These are phyloP conservation scores for Fusarium guadeloupense DNA, from an alignment of 2,329 filamentous ascomycete genomes.

Conservation along the genomic window DNA sequence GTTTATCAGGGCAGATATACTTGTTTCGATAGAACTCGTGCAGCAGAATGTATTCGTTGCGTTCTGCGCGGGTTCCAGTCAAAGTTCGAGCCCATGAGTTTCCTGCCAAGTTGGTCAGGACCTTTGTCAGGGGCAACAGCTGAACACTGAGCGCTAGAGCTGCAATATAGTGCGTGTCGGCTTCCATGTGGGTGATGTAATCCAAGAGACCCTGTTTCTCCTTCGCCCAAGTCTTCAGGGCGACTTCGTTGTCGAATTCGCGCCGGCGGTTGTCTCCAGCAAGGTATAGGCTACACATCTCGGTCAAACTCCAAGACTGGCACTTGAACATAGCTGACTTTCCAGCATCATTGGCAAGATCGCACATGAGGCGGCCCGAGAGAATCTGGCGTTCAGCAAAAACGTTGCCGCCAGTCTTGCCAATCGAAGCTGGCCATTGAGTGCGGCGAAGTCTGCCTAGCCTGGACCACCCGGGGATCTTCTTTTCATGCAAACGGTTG, in stretches of 20 bases:
- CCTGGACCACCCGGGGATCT: conserved; percentile 92
- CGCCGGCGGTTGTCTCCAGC: conserved; percentile 75
- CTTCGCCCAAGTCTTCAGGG: conserved; percentile 83
- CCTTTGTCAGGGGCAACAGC: conserved; percentile 91
- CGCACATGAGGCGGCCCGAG: conserved; percentile 88
- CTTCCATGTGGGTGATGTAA: conserved; percentile 92
- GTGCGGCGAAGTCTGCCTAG: conserved; percentile 85
- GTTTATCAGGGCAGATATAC: conserved; percentile 97
- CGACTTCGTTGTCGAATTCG: conserved; percentile 88
- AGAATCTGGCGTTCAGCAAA: conserved; percentile 93
- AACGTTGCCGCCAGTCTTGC: conserved; percentile 86
- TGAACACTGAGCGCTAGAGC: conserved; percentile 89
- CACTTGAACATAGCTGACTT: conserved; percentile 98
- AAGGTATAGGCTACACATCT: conserved; percentile 95
- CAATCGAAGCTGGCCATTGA: conserved; percentile 88
- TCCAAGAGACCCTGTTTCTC: conserved; percentile 87
- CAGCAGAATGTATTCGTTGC: conserved; percentile 98
- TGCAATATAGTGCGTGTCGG: conserved; percentile 95
- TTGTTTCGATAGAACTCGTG: conserved; percentile 97
- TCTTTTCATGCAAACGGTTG: conserved; percentile 86
- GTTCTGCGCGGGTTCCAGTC: conserved; percentile 93
- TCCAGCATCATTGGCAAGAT: conserved; percentile 94
- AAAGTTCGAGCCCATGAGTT: conserved; percentile 98
- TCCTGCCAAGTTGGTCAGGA: conserved; percentile 93
- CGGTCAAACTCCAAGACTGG: conserved; percentile 96